Evolutionary conservation across 2,329 filamentous ascomycete genomes (phyloP), one percentile per base, ranked within the genome.

Genomic region (Penicillium sp.): DNA sequence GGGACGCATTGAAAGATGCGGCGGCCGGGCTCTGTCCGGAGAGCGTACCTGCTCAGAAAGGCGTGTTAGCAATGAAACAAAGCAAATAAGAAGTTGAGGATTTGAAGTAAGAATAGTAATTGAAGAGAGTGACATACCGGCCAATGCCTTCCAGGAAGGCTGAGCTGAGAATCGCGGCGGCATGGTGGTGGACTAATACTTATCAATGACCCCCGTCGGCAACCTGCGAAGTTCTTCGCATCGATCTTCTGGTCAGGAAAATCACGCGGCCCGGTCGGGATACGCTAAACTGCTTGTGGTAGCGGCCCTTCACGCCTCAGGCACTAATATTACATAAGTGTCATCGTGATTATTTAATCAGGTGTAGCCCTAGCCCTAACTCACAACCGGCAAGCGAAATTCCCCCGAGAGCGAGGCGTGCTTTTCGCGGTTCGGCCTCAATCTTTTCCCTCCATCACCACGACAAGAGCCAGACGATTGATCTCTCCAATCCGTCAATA

Each of bases 101-200:
- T 26, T 19, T 3, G 16, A 23, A 50, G 14, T 3, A 14, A 9
- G 1, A 13, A 7, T 23, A 11, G 7, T 9, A 10, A 14, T 14
- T 13, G 10, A 23, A 23, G 2, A 23, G 2, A 14, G n/a, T 4
- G 65, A 44, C 84, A 75, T 80, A 91, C 88, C 78, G 66, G 81
- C 84, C 57, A 88, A 74, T 29, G 79, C 80, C 72, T 83, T 83
- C 53, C 88, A 77, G 73, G 85, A 82, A 74, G 84, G 81, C 57
- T 86, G 80, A 69, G 81, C 73, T 65, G 83, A 77, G 81, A 90
- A 78, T 80, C 86, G 86, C 57, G 86, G 88, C 70, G 88, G 84
- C 88, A 91, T 91, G 65, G 66, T 80, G 77, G 62, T 42, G 51
- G 48, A 44, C 46, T 58, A 35, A 11, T 46, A 45, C 43, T 26